Percentiles rank a stretch among this genome's conserved stretches.
phyloP scores from a whole-genome alignment of 345 rosid genomes.

The Populus ilicifolia region DNA sequence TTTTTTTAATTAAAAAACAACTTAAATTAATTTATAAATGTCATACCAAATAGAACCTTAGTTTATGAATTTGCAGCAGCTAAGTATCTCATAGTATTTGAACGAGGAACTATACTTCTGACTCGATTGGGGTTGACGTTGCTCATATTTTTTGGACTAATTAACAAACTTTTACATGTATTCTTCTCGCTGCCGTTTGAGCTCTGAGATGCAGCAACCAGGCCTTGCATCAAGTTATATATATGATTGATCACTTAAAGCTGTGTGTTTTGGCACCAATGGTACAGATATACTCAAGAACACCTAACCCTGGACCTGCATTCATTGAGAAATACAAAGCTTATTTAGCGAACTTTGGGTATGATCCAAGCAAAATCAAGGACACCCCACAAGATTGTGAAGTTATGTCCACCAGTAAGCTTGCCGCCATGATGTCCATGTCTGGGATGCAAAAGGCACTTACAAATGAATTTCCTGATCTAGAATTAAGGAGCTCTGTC shows the following conservation, averaged over 20 bases:
- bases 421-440: conserved; percentile 95
- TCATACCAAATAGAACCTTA: no score
- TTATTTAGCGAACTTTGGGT: conserved; percentile 66
- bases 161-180: background rate
- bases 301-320: conserved; percentile 69
- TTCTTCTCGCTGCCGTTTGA: background rate
- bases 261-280: background rate
- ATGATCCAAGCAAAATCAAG: conserved; percentile 72
- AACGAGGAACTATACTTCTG: background rate
- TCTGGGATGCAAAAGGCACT: conserved; percentile 88
- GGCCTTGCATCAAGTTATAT: background rate
- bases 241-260: no score
- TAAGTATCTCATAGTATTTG: no score
- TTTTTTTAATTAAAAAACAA: no score
- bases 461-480: conserved; percentile 88
- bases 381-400: conserved; percentile 96
- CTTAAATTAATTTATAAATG: no score
- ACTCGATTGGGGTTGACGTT: background rate
- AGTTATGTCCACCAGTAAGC: conserved; percentile 68
- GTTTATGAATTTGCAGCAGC: no score
- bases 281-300: conserved; percentile 78
- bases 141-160: background rate
- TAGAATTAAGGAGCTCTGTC: conserved; percentile 48
- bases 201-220: background rate
- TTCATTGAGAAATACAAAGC: conserved; percentile 74